These are phyloP conservation scores for Ophiostoma angusticollis DNA, from an alignment of 2,329 filamentous ascomycete species.

Conservation along the genomic window DNA sequence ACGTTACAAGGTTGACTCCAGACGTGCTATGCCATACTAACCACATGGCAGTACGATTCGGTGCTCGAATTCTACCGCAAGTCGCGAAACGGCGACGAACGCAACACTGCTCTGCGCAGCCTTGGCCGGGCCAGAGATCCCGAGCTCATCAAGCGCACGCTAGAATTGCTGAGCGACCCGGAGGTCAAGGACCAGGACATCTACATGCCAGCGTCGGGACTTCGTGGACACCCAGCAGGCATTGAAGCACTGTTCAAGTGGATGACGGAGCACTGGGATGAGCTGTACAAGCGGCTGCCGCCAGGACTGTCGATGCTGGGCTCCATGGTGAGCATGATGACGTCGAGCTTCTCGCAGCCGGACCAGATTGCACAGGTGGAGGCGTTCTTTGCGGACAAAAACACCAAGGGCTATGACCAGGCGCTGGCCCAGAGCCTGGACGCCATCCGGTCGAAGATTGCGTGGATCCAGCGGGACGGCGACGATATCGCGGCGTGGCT, in stretches of 20 bases:
- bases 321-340: constrained; percentile 70
- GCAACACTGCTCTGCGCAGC: constrained; percentile 76
- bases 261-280: constrained; percentile 83
- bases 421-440: constrained; percentile 84
- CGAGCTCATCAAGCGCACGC: constrained; percentile 67
- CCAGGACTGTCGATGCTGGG: constrained; percentile 80
- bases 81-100: constrained; percentile 70
- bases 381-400: constrained; percentile 68
- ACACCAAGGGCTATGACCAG: constrained; percentile 75
- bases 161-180: constrained; percentile 60
- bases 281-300: constrained; percentile 65
- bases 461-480: constrained; percentile 65
- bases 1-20: constrained; percentile 14
- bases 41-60: constrained; percentile 49
- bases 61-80: constrained; percentile 63
- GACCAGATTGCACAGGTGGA: constrained; percentile 66
- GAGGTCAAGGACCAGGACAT: constrained; percentile 92
- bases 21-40: neutral
- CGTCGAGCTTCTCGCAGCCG: constrained; percentile 63
- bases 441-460: constrained; percentile 68
- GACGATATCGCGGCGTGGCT: constrained; percentile 47
- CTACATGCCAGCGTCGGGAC: constrained; percentile 71
- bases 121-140: constrained; percentile 69
- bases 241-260: constrained; percentile 71
- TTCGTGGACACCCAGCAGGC: constrained; percentile 65